Conservation (phyloP, 148 eudicot genomes). For the Rhododendron griersonianum region DNA sequence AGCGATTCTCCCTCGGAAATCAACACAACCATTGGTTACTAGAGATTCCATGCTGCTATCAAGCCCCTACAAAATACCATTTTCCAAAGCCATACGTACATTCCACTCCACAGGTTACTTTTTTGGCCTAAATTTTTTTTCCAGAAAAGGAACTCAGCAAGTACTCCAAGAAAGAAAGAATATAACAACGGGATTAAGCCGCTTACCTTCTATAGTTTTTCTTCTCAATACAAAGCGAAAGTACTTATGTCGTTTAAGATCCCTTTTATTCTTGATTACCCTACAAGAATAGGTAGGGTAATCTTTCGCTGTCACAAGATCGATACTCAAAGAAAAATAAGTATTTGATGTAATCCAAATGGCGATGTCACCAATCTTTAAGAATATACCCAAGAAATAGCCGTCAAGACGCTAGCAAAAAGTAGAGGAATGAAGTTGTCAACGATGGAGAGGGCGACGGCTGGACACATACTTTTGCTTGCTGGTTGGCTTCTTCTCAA, state of each 20-base stretch:
- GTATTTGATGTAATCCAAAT: neutral
- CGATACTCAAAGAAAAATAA: neutral
- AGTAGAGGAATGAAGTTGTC: no score
- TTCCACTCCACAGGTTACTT: no score
- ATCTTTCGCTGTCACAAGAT: neutral
- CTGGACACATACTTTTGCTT: no score
- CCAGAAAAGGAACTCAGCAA: neutral
- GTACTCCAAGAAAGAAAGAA: neutral
- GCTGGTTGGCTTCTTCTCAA: no score
- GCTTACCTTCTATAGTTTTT: neutral
- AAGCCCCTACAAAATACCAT: neutral
- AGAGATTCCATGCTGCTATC: neutral
- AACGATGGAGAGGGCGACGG: no score
- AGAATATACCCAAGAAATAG: no score
- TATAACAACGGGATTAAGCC: neutral
- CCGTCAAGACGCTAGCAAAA: no score
- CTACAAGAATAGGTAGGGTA: neutral
- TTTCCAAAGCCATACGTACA: no score
- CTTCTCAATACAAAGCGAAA: neutral
- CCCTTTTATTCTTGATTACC: neutral
- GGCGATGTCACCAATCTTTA: no score
- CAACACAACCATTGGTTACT: constrained; percentile 24
- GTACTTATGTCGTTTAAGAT: neutral
- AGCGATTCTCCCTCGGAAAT: constrained; percentile 25
- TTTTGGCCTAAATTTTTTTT: neutral